Percentiles rank a stretch among this genome's conserved stretches.
phyloP scores from a whole-genome alignment of 2,329 filamentous ascomycete genomes.

The Neocucurbitaria cava region DNA sequence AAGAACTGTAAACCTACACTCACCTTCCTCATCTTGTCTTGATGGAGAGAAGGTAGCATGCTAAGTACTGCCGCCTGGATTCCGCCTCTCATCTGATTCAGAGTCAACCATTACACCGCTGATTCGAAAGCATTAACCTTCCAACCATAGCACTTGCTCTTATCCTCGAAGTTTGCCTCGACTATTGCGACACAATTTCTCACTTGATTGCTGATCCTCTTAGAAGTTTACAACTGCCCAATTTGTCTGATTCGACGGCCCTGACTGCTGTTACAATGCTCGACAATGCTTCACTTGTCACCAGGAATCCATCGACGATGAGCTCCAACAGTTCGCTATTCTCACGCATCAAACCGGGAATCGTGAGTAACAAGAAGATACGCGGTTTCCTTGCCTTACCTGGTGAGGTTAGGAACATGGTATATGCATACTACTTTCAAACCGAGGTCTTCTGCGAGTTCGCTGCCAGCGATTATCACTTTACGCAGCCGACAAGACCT shows the following conservation, averaged over 20 bases:
- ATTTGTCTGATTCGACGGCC: background rate
- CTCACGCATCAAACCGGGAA: conserved; percentile 14
- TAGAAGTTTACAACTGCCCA: background rate
- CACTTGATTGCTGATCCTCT: background rate
- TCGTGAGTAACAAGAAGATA: conserved; percentile 15
- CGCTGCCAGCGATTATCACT: conserved; percentile 15
- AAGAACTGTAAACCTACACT: background rate
- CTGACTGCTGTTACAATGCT: background rate
- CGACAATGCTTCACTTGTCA: background rate
- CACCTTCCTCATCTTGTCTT: background rate
- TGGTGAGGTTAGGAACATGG: conserved; percentile 57
- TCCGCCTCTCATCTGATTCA: background rate
- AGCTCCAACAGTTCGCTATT: conserved; percentile 17
- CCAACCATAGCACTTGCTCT: background rate
- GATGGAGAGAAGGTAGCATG: background rate
- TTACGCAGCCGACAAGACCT: conserved; percentile 7
- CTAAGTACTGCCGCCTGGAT: background rate
- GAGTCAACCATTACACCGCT: background rate
- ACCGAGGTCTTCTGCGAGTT: conserved; percentile 37
- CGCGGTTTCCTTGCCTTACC: conserved; percentile 52
- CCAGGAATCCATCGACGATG: conserved; percentile 8
- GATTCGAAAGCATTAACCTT: background rate
- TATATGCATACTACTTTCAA: conserved; percentile 53
- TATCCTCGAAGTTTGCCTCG: background rate
- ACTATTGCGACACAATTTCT: background rate